These are phyloP conservation scores for Phytophthora pisi DNA, from an alignment of 352 stramenopile genomes.

Conservation along the genomic window DNA sequence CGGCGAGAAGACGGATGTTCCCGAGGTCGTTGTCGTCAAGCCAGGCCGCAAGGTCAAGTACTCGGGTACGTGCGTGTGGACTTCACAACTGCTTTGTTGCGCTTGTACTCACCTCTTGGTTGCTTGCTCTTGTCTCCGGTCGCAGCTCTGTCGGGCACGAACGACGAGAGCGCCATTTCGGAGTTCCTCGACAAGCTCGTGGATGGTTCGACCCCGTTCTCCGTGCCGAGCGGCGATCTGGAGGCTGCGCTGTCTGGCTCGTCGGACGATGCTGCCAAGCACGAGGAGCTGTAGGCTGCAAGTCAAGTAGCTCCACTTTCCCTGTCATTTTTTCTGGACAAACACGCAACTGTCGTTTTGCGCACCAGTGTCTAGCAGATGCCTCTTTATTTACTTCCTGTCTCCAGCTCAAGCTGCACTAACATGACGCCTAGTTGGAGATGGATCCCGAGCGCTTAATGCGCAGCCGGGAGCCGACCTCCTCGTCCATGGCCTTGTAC, in stretches of 20 bases:
- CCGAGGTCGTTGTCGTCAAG: constrained; percentile 62
- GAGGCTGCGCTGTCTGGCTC: constrained; percentile 17
- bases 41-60: constrained; percentile 68
- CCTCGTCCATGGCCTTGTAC: constrained; percentile 75
- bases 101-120: constrained; percentile 6
- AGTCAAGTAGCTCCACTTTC: background rate
- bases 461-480: constrained; percentile 73
- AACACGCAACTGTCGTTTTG: constrained; percentile 4
- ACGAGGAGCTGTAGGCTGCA: constrained; percentile 37
- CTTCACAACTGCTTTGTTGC: background rate
- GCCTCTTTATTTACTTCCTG: constrained; percentile 33
- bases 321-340: constrained; percentile 10
- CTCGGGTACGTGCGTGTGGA: constrained; percentile 42
- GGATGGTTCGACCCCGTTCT: constrained; percentile 62
- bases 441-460: constrained; percentile 64
- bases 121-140: constrained; percentile 1
- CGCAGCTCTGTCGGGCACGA: constrained; percentile 40
- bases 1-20: constrained; percentile 23
- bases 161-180: constrained; percentile 41
- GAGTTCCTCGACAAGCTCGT: constrained; percentile 71
- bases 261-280: constrained; percentile 16
- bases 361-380: constrained; percentile 10
- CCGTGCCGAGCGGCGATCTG: constrained; percentile 28
- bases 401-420: constrained; percentile 15
- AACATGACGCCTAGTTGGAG: constrained; percentile 38